Evolutionary conservation across 352 stramenopile genomes (phyloP).

Genomic region (Peronospora farinosa): DNA sequence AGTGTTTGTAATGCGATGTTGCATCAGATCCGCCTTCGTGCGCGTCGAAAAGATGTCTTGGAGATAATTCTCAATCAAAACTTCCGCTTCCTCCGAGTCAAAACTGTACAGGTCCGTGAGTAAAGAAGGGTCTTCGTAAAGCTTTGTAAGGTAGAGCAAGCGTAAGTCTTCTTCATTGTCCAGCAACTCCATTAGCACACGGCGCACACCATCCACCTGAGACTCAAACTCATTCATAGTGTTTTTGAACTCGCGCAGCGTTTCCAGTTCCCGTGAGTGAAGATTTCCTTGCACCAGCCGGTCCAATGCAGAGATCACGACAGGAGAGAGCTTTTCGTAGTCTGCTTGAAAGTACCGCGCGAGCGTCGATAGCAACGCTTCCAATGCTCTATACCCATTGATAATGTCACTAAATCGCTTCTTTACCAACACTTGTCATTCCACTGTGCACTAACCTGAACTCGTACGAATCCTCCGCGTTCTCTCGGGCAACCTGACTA

Average conservation of each 20-base stretch:
- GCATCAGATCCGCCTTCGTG: conserved; percentile 59
- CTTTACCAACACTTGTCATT: neutral
- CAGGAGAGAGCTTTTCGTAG: conserved; percentile 40
- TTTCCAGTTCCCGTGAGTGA: conserved; percentile 47
- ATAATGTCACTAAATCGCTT: neutral
- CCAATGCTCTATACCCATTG: conserved; percentile 29
- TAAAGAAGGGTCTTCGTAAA: conserved; percentile 49
- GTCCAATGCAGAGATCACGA: conserved; percentile 45
- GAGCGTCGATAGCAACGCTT: conserved; percentile 55
- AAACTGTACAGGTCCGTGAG: conserved; percentile 54
- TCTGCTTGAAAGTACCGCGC: conserved; percentile 49
- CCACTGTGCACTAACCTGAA: conserved; percentile 41
- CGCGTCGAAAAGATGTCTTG: conserved; percentile 77
- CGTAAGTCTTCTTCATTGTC: conserved; percentile 64
- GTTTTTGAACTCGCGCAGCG: conserved; percentile 61
- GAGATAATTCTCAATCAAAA: conserved; percentile 72
- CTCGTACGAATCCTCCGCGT: conserved; percentile 54
- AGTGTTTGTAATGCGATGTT: conserved; percentile 69
- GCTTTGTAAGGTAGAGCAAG: conserved; percentile 60
- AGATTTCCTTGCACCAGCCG: conserved; percentile 43
- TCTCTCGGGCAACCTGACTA: conserved; percentile 39
- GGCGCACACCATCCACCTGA: conserved; percentile 53
- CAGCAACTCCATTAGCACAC: conserved; percentile 55
- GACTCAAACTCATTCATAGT: conserved; percentile 66
- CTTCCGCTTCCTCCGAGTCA: conserved; percentile 68